Conservation (phyloP, 148 eudicot species). For the Silene uniflora region DNA sequence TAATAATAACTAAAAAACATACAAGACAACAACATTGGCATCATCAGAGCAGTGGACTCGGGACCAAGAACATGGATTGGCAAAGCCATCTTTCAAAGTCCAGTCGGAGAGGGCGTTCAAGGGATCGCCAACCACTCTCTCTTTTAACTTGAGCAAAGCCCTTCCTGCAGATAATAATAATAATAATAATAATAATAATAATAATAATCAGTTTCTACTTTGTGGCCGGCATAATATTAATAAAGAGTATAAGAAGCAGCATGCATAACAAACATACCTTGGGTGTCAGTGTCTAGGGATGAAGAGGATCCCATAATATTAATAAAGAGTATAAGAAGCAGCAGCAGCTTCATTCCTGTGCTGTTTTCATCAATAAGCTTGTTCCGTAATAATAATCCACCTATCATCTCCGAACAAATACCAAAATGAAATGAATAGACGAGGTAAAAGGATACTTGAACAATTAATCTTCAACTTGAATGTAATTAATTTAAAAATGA, state of each 20-base stretch:
- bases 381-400: no score
- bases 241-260: no score
- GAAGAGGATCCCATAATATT: no score
- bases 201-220: no score
- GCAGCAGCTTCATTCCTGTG: not conserved
- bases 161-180: conserved; percentile 34
- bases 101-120: conserved; percentile 54
- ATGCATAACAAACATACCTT: no score
- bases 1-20: conserved; percentile 18
- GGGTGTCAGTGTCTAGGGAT: no score
- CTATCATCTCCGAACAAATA: not conserved
- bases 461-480: no score
- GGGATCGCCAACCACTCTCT: conserved; percentile 56
- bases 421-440: not conserved
- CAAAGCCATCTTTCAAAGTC: conserved; percentile 24
- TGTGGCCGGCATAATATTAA: no score
- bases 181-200: not conserved
- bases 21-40: conserved; percentile 45
- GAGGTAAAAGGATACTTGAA: no score
- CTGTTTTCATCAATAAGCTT: no score
- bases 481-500: no score
- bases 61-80: conserved; percentile 61
- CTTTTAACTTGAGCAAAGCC: conserved; percentile 55
- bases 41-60: conserved; percentile 57
- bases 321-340: not conserved